Evolutionary conservation across 495 filamentous ascomycete genomes (phyloP).

Genomic region (Platismatia glauca): DNA sequence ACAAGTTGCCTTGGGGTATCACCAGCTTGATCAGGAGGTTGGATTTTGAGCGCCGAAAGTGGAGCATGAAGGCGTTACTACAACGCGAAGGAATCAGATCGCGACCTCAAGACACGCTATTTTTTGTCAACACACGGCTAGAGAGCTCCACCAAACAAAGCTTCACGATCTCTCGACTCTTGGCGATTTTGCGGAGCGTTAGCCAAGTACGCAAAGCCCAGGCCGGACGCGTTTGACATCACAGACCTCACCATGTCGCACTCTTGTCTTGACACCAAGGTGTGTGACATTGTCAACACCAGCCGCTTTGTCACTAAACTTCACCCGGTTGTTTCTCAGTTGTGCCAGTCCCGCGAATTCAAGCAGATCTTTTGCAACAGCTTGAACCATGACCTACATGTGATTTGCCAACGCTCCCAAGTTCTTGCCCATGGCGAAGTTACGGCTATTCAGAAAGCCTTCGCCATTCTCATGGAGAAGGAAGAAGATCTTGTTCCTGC

Average conservation of each 20-base stretch:
- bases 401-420: constrained; percentile 32
- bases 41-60: neutral
- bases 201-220: too few relatives aligned
- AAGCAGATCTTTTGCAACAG: constrained; percentile 7
- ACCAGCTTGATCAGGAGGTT: neutral
- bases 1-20: neutral
- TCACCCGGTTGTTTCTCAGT: constrained; percentile 15
- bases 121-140: neutral
- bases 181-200: neutral
- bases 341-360: constrained; percentile 5
- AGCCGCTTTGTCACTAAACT: constrained; percentile 9
- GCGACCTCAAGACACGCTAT: neutral
- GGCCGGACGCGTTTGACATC: too few relatives aligned
- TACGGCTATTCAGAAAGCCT: constrained; percentile 35
- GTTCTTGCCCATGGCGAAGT: constrained; percentile 34
- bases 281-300: constrained; percentile 3
- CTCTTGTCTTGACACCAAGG: neutral
- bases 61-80: neutral
- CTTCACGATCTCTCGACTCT: neutral
- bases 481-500: constrained; percentile 28
- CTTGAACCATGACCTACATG: constrained; percentile 16
- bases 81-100: neutral
- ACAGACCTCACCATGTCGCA: constrained; percentile 4
- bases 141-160: neutral
- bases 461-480: constrained; percentile 30